Percentiles rank a stretch among this genome's conserved stretches.
These are phyloP conservation scores for Fonsecaea nubica DNA, from an alignment of 2,329 filamentous ascomycete genomes.

Conservation along the genomic window DNA sequence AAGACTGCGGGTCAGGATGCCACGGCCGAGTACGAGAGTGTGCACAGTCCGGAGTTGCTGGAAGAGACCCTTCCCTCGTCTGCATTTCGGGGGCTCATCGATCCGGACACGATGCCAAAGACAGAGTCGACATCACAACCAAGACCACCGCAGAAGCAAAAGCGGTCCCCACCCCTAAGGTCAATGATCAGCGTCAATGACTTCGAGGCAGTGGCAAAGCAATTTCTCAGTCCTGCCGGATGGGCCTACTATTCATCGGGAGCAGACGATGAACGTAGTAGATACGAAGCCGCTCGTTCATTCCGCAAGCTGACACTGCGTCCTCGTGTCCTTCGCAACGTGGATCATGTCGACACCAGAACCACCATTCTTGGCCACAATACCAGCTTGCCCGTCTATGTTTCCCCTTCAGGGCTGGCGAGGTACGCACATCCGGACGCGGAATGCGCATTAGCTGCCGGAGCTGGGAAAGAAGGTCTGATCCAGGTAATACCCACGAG, in stretches of 20 bases:
- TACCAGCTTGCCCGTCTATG: constrained; percentile 50
- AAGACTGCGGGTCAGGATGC: constrained; percentile 76
- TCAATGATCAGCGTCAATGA: constrained; percentile 48
- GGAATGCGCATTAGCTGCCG: constrained; percentile 46
- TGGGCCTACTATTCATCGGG: constrained; percentile 30
- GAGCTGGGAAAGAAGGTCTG: constrained; percentile 45
- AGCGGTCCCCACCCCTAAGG: constrained; percentile 41
- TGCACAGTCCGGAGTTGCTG: constrained; percentile 32
- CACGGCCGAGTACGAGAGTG: constrained; percentile 33
- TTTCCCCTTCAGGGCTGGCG: constrained; percentile 52
- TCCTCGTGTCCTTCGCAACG: constrained; percentile 54
- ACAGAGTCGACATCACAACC: not conserved
- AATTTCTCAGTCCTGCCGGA: constrained; percentile 34
- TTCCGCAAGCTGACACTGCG: constrained; percentile 56
- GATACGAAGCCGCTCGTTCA: constrained; percentile 42
- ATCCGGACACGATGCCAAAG: constrained; percentile 16
- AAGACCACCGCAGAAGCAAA: constrained; percentile 6
- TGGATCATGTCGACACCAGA: constrained; percentile 47
- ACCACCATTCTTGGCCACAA: constrained; percentile 45
- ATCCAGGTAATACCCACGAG: constrained; percentile 26
- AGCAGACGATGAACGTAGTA: constrained; percentile 32
- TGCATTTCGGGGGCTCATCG: constrained; percentile 22
- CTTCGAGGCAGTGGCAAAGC: constrained; percentile 48
- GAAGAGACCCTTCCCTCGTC: constrained; percentile 45
- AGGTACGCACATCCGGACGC: constrained; percentile 46